Conservation (phyloP, 192 early-diverging fungal species). For the Coemansia guatemalensis region DNA sequence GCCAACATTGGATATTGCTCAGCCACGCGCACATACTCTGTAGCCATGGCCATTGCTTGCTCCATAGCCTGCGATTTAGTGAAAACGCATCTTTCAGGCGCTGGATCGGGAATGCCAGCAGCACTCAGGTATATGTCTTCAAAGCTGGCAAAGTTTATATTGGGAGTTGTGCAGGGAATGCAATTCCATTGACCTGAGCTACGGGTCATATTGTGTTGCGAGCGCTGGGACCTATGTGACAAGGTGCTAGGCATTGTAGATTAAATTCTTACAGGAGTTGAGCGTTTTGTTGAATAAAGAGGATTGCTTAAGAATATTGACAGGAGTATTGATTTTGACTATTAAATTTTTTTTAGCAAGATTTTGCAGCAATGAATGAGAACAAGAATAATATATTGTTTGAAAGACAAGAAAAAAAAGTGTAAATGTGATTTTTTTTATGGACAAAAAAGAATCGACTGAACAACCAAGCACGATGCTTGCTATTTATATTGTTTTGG, state of each 20-base stretch:
- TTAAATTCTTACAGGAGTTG: too few species aligned
- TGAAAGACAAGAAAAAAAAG: background rate
- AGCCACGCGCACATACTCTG: conserved; percentile 6
- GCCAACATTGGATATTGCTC: conserved; percentile 12
- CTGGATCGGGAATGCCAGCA: background rate
- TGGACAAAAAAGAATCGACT: too few species aligned
- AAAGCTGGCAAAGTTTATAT: conserved; percentile 1
- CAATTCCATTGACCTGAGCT: conserved; percentile 4
- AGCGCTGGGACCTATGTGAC: background rate
- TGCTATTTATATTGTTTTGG: background rate
- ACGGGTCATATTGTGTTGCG: background rate
- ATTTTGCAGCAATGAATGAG: background rate
- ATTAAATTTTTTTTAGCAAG: background rate
- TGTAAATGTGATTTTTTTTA: background rate
- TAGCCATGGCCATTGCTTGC: conserved; percentile 2
- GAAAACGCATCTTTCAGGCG: background rate
- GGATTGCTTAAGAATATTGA: background rate
- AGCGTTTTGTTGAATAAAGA: background rate
- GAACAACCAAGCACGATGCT: background rate
- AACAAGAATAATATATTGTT: background rate
- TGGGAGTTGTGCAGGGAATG: conserved; percentile 2
- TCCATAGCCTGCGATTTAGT: conserved; percentile 7
- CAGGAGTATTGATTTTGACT: too few species aligned
- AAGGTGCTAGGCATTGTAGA: conserved; percentile 1
- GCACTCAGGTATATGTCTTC: background rate